A percentile compares a stretch with the other conserved stretches of the same genome.
phyloP scores from a whole-genome alignment of 495 filamentous ascomycete genomes.

The Parathielavia appendiculata region DNA sequence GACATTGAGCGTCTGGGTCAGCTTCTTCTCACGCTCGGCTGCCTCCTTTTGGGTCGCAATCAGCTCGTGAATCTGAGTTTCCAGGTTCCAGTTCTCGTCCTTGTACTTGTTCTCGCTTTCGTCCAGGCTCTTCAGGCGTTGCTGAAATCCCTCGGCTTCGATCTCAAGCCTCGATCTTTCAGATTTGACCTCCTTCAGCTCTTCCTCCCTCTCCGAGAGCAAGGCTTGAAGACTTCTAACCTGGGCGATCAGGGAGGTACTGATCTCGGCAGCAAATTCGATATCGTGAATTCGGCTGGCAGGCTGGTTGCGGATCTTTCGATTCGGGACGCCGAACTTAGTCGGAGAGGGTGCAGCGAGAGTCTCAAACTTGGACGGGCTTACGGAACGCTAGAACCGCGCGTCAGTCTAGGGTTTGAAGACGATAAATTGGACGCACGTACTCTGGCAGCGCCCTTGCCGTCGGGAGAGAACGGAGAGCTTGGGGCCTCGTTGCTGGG shows the following conservation, averaged over 20 bases:
- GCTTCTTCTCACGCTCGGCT: constrained; percentile 69
- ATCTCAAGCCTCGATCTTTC: constrained; percentile 75
- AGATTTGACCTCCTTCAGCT: constrained; percentile 63
- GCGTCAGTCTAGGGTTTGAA: constrained; percentile 21
- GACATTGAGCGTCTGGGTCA: constrained; percentile 63
- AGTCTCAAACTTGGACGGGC: constrained; percentile 74
- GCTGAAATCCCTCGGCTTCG: constrained; percentile 71
- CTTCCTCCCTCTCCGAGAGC: constrained; percentile 80
- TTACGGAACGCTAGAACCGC: constrained; percentile 55
- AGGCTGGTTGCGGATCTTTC: constrained; percentile 87
- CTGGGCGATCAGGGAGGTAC: constrained; percentile 80
- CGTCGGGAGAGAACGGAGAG: constrained; percentile 58
- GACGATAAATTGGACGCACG: constrained; percentile 2
- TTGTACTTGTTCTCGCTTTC: constrained; percentile 94
- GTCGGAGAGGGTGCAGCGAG: constrained; percentile 84
- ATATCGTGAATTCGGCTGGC: constrained; percentile 84
- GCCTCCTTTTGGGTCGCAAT: constrained; percentile 63
- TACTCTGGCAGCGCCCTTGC: constrained; percentile 51
- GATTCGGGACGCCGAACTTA: constrained; percentile 76
- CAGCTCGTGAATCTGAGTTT: constrained; percentile 81
- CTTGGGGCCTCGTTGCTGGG: constrained; percentile 59
- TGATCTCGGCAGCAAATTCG: constrained; percentile 93
- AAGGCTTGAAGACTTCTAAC: constrained; percentile 81
- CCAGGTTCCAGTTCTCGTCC: constrained; percentile 96
- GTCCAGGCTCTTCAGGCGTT: constrained; percentile 73